Conservation (phyloP, 805 yeast genomes). For the Komagataella populi region DNA sequence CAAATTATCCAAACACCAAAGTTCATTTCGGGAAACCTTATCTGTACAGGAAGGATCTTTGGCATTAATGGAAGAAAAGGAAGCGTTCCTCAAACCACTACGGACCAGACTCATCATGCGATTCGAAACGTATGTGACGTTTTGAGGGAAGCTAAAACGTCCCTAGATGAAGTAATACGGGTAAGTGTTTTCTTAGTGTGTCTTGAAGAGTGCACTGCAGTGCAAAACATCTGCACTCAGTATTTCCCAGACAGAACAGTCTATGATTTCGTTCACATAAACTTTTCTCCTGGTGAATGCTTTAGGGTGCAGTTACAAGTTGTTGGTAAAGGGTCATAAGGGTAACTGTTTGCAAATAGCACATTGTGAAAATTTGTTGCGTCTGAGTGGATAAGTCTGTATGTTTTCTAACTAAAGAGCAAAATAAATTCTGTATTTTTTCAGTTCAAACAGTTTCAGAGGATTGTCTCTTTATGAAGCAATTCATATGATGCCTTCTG, state of each 20-base stretch:
- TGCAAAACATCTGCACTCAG: not conserved
- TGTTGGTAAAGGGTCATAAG: not conserved
- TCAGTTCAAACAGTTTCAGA: too few relatives aligned
- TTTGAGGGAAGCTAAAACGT: not conserved
- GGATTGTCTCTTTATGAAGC: too few relatives aligned
- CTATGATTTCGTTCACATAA: not conserved
- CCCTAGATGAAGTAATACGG: not conserved
- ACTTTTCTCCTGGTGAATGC: not conserved
- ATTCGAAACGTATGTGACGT: not conserved
- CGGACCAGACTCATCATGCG: not conserved
- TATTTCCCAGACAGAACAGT: not conserved
- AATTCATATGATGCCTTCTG: too few relatives aligned
- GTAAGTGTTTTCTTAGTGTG: not conserved
- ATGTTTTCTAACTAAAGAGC: too few relatives aligned
- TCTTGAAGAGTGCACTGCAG: not conserved
- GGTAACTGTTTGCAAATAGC: too few relatives aligned
- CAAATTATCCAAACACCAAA: not conserved
- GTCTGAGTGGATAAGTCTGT: too few relatives aligned
- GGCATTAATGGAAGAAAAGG: not conserved
- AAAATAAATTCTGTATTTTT: too few relatives aligned
- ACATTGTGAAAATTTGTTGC: too few relatives aligned
- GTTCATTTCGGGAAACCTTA: not conserved
- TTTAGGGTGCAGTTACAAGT: not conserved
- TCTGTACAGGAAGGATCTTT: not conserved
- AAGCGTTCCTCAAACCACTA: not conserved